These are phyloP conservation scores for Verticillium albo-atrum DNA, from an alignment of 2,329 filamentous ascomycete genomes.

Conservation along the genomic window DNA sequence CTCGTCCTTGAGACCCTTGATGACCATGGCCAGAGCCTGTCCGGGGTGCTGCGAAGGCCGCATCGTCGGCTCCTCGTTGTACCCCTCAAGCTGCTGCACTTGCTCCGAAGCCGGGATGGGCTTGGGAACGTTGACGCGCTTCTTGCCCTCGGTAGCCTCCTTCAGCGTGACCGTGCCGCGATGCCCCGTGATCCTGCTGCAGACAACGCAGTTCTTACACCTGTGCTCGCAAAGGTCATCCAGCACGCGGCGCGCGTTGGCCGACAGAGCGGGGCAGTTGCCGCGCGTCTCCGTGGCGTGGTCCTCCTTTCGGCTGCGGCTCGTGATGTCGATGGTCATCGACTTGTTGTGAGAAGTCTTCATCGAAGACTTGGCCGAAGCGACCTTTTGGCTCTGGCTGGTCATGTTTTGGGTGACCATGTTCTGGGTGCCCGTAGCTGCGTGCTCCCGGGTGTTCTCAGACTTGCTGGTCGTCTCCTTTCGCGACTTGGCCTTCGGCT, in stretches of 20 bases:
- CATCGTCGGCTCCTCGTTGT: conserved; percentile 53
- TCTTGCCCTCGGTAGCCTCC: conserved; percentile 41
- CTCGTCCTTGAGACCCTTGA: conserved; percentile 79
- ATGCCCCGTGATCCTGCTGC: conserved; percentile 47
- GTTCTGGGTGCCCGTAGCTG: conserved; percentile 12
- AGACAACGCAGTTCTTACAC: conserved; percentile 53
- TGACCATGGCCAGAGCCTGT: conserved; percentile 72
- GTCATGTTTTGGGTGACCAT: conserved; percentile 13
- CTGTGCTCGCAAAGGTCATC: conserved; percentile 51
- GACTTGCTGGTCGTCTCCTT: conserved; percentile 4
- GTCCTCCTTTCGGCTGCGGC: conserved; percentile 8
- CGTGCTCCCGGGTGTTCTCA: conserved; percentile 4
- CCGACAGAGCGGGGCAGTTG: conserved; percentile 43
- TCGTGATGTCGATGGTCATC: conserved; percentile 10
- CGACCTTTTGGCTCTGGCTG: conserved; percentile 12
- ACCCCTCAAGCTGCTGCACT: conserved; percentile 37
- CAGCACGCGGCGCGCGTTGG: conserved; percentile 47
- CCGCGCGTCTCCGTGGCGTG: conserved; percentile 6
- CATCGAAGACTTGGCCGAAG: conserved; percentile 5
- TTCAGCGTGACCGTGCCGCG: conserved; percentile 28
- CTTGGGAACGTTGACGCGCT: conserved; percentile 57
- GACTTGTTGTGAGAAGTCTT: conserved; percentile 10
- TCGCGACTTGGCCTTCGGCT: conserved; percentile 11
- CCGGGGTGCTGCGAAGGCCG: conserved; percentile 66
- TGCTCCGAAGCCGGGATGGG: conserved; percentile 64